A percentile compares a stretch with the other conserved stretches of the same genome.
Evolutionary conservation across 441 rosid species (phyloP).

Genomic region (Oxalis stricta): DNA sequence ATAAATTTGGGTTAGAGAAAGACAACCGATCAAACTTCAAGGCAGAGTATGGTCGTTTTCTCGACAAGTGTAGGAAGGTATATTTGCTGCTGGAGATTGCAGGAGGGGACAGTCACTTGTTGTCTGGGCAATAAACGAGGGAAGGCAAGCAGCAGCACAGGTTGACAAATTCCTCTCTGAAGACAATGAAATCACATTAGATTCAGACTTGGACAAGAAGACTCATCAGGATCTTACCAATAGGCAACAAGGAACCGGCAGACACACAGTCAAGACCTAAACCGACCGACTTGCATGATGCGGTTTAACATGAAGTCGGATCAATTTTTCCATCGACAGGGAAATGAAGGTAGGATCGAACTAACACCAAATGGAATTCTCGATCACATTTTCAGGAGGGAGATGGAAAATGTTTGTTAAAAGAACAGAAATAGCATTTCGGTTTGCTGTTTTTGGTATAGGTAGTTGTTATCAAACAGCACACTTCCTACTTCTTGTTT

Average conservation of each 20-base stretch:
- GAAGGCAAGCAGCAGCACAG: constrained; percentile 92
- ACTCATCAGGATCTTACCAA: constrained; percentile 15
- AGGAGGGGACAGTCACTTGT: constrained; percentile 96
- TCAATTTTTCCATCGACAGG: too few species aligned
- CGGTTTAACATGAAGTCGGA: too few species aligned
- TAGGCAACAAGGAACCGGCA: constrained; percentile 26
- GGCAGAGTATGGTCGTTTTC: constrained; percentile 94
- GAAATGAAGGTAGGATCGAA: too few species aligned
- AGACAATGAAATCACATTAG: constrained; percentile 8
- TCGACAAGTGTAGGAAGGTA: constrained; percentile 79
- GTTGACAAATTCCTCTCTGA: constrained; percentile 59
- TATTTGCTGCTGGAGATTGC: constrained; percentile 98
- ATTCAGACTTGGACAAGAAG: constrained; percentile 13
- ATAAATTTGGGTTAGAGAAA: constrained; percentile 71
- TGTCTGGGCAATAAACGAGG: constrained; percentile 99
- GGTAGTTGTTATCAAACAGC: too few species aligned
- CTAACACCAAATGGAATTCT: too few species aligned
- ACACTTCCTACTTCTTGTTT: too few species aligned
- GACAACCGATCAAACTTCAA: constrained; percentile 87
- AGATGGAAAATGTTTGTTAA: too few species aligned
- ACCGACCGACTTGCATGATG: background rate
- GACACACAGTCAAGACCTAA: constrained; percentile 31
- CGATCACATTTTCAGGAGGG: too few species aligned
- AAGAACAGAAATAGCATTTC: too few species aligned
- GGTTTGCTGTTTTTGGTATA: too few species aligned